Base-by-base conservation (phyloP, 208 protist species). In the Jaenimonas drosophilae region DNA sequence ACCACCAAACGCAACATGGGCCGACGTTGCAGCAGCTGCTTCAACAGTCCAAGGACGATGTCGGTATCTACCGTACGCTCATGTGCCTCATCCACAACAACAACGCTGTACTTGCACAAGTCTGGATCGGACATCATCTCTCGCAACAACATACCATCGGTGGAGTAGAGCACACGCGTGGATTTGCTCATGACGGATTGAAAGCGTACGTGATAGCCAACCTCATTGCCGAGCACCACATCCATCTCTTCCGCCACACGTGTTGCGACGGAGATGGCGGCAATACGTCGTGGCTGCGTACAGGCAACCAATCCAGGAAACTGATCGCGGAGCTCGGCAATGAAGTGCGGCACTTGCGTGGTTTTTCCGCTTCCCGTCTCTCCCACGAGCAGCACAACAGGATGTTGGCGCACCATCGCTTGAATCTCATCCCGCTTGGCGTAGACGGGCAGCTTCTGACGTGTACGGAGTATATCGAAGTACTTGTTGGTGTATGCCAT, bases 21-120 rank as follows among this genome's bases (percentile, higher is more conserved):
- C 4, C 60, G 51, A 1, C 64, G 53, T 14, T 48, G 34, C 20
- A 88, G 36, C 23, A 94, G 42, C 14, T 50, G 66, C 87, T 99
- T 98, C 20, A 99, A 63, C 16, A 99, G 50, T 3, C 96, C 98
- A 56, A 99, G 97, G 2, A 99, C 71, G 4, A 99, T 78, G 64
- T 99, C 98, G 4, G 98, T 99, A 68, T 97, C 70, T 28, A 99
- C 87, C 4, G 97, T 99, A 21, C 98, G 76, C 77, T 99, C 98
- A 63, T 99, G 99, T 4, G 98, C 98, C 75, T 99, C 99, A 69
- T 99, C 99, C 0, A 99, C 81, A 30, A 99, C 97, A 26, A 99
- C 82, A 2, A 97, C 79, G 36, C 72, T 76, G 76, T 99, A 99
- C 17, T 77, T 46, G 4, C 16, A 40, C 1, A 99, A 53, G n/a